Conservation (phyloP, 345 rosid genomes). For the Linum lewisii region DNA sequence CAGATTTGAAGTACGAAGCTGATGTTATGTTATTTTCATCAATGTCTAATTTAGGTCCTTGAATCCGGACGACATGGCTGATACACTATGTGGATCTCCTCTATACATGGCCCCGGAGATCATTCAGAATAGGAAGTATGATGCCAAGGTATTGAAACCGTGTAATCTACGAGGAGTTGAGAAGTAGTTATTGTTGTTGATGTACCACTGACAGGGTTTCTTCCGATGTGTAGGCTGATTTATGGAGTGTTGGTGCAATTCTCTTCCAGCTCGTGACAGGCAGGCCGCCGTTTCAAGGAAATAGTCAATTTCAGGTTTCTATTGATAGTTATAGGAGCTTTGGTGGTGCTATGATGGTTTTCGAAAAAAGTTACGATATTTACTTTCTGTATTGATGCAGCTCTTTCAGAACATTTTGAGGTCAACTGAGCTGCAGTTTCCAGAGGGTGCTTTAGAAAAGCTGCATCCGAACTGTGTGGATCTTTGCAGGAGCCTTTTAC, state of each 20-base stretch:
- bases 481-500: conserved; percentile 63
- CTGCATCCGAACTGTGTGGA: conserved; percentile 67
- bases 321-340: conserved; percentile 1
- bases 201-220: conserved; percentile 3
- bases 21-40: not conserved
- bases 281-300: conserved; percentile 71
- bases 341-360: too few relatives aligned
- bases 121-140: conserved; percentile 62
- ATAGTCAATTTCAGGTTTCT: conserved; percentile 54
- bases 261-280: conserved; percentile 77
- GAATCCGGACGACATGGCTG: conserved; percentile 57
- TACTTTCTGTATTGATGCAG: conserved; percentile 28
- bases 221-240: conserved; percentile 51
- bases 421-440: conserved; percentile 63
- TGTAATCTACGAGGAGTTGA: conserved; percentile 1
- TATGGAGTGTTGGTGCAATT: conserved; percentile 89
- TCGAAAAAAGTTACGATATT: not conserved
- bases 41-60: conserved; percentile 33
- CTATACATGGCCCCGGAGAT: conserved; percentile 92
- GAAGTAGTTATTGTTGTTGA: not conserved
- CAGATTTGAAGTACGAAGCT: not conserved
- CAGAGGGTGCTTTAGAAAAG: conserved; percentile 39
- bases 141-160: conserved; percentile 61
- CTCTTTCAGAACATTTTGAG: conserved; percentile 66
- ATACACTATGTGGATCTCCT: conserved; percentile 76